phyloP scores from a whole-genome alignment of 2,329 filamentous ascomycete species.

The Apiospora kogelbergensis region DNA sequence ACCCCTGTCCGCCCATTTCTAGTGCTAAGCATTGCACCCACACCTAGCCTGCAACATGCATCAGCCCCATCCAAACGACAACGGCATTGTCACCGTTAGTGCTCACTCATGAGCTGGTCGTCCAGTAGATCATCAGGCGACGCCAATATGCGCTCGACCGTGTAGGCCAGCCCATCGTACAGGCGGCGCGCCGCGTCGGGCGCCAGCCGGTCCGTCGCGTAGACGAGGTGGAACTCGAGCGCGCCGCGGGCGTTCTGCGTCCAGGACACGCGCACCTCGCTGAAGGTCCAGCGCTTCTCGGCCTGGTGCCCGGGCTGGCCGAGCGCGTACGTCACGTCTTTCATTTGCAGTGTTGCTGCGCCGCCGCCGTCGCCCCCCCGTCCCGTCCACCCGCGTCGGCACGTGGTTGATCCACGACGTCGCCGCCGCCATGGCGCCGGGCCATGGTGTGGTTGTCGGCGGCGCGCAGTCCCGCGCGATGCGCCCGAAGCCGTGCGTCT shows the following conservation, averaged over 20 bases:
- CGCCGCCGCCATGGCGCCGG: background rate
- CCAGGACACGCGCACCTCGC: constrained; percentile 7
- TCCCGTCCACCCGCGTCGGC: constrained; percentile 7
- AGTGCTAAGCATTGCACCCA: too few relatives aligned
- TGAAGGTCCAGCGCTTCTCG: constrained; percentile 10
- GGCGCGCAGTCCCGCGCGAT: too few relatives aligned
- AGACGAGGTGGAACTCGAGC: constrained; percentile 9
- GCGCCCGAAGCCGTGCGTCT: too few relatives aligned
- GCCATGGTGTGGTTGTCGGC: background rate
- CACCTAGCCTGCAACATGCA: too few relatives aligned
- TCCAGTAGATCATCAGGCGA: background rate
- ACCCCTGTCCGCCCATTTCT: too few relatives aligned
- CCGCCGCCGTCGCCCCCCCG: too few relatives aligned
- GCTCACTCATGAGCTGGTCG: background rate
- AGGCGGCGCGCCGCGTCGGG: background rate
- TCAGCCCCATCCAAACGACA: too few relatives aligned
- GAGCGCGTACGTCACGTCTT: background rate
- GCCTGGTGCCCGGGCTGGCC: constrained; percentile 2
- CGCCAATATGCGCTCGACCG: constrained; percentile 7
- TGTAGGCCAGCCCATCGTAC: background rate
- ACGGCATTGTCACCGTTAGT: too few relatives aligned
- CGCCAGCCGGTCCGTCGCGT: background rate
- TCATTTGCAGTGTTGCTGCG: background rate
- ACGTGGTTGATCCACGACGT: constrained; percentile 10
- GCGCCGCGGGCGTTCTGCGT: background rate